These are phyloP conservation scores for Camelina hispida DNA, from an alignment of 345 rosid species.

Conservation along the genomic window DNA sequence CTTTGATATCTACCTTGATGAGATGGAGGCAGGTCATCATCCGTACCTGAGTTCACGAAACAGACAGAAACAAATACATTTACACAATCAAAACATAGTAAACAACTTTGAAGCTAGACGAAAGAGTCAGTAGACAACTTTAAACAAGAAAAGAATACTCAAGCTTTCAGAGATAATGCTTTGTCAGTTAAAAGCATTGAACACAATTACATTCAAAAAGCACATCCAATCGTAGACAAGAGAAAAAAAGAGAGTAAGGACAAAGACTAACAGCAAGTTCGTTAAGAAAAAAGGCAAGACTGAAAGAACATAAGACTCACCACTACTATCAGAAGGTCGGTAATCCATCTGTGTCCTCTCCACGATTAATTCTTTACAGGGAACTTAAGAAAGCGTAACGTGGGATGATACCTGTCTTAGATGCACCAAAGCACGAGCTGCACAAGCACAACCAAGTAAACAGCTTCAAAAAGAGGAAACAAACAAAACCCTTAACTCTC, in stretches of 20 bases:
- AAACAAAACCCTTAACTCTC: not conserved
- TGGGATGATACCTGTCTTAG: conserved; percentile 14
- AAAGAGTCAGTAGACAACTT: conserved; percentile 5
- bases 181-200: not conserved
- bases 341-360: conserved; percentile 54
- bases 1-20: conserved; percentile 89
- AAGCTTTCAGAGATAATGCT: not conserved
- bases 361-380: conserved; percentile 22
- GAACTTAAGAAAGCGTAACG: conserved; percentile 21
- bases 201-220: conserved; percentile 4
- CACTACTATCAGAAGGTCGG: conserved; percentile 73
- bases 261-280: not conserved
- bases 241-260: not conserved
- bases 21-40: conserved; percentile 96
- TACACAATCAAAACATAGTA: conserved; percentile 12
- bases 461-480: conserved; percentile 2
- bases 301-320: conserved; percentile 48
- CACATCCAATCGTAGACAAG: not conserved
- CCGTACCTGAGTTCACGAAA: conserved; percentile 72
- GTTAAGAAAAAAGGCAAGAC: too few relatives aligned
- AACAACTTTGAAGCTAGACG: not conserved
- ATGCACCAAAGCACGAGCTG: conserved; percentile 36
- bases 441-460: conserved; percentile 24
- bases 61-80: conserved; percentile 15
- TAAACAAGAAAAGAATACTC: not conserved